Base-by-base conservation (phyloP, 805 yeast genomes). In the Starmerella geochares region DNA sequence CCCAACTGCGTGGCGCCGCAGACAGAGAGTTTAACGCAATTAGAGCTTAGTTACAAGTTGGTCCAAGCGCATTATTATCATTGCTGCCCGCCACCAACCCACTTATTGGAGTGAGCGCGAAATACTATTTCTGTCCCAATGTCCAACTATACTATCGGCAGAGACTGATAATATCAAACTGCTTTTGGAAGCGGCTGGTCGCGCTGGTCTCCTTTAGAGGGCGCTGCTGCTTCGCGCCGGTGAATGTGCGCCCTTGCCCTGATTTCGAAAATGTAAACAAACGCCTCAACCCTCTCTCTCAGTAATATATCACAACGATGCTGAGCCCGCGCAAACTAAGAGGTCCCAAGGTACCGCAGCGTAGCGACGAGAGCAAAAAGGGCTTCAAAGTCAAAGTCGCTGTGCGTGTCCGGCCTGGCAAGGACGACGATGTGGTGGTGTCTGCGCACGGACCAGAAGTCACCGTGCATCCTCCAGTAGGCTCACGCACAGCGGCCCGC, bases 371-470 rank as follows among this genome's bases (percentile, higher is more conserved):
- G 17, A 31, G 23, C 19, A n/a, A 16, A 14, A 24, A 32, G 16
- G 52, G 53, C 37, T 54, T 53, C 32, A 67, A 66, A 47, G 66
- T 69, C 51, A 62, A 62, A 49, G 73, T 69, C 3, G 68, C 68
- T 6, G 70, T 70, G 2, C 58, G 73, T 16, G 65, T 64, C 19
- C 56, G 72, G 21, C 73, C 73, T 5, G 21, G 35, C 3, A n/a
- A 50, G 8, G 33, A 11, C 5, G 23, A 25, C 6, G 32, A 16
- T 1, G 23, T 20, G 11, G 23, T 62, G 10, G 58, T 52, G 6
- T 50, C 66, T 27, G 67, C 58, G 41, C 37, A 33, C 0, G 53
- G 43, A 7, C 47, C 49, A 6, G 56, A 56, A 23, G 49, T 61
- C 16, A 54, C 60, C 8, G 55, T 58, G 5, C 50, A 19, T 20